These are phyloP conservation scores for Mycena maculata DNA, from an alignment of 768 basidiomycete species.

Conservation along the genomic window DNA sequence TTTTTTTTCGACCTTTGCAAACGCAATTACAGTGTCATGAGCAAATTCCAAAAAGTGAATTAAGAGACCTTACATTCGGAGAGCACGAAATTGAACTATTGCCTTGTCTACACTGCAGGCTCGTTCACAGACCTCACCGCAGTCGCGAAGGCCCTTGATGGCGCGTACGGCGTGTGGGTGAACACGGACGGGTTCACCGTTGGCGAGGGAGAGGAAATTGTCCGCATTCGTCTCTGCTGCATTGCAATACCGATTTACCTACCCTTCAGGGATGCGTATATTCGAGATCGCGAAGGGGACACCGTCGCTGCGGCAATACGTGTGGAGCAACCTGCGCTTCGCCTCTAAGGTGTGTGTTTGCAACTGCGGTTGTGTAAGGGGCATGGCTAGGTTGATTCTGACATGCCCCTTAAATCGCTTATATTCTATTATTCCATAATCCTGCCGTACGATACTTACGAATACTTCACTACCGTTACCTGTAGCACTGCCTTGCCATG, in stretches of 20 bases:
- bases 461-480: no score
- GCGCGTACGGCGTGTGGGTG: slow-evolving; percentile 55
- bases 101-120: slow-evolving; percentile 43
- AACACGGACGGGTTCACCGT: slow-evolving; percentile 56
- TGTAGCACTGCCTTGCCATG: no score
- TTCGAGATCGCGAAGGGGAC: slow-evolving; percentile 54
- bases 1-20: no score
- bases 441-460: no score
- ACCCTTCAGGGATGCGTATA: slow-evolving; percentile 48
- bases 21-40: no score
- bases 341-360: slow-evolving; percentile 37
- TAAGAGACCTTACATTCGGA: no score
- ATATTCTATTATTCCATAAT: no score
- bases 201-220: slow-evolving; percentile 52
- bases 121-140: slow-evolving; percentile 47
- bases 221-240: neutral
- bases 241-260: neutral
- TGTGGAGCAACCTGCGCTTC: slow-evolving; percentile 46
- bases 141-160: slow-evolving; percentile 47
- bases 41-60: no score
- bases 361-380: no score
- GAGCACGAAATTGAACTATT: neutral
- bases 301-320: slow-evolving; percentile 49
- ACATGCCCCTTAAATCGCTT: no score
- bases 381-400: no score